phyloP scores from a whole-genome alignment of 2,329 filamentous ascomycete genomes.

The Mycosphaerella sp. region DNA sequence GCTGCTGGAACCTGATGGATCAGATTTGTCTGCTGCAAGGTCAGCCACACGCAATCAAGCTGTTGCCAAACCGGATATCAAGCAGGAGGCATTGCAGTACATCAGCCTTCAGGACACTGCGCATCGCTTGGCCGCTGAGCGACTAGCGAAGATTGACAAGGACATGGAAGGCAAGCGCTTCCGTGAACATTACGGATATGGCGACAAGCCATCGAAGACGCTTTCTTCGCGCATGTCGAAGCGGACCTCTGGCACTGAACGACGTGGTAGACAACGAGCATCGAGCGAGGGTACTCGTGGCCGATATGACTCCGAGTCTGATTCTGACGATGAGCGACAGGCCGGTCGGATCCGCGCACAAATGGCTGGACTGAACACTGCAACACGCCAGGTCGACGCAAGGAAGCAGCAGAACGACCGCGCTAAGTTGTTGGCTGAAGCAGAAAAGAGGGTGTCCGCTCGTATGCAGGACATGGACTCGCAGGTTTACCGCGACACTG shows the following conservation, averaged over 20 bases:
- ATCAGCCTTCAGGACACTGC: slow-evolving; percentile 76
- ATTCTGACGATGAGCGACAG: slow-evolving; percentile 58
- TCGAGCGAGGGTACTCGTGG: slow-evolving; percentile 54
- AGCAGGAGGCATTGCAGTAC: slow-evolving; percentile 46
- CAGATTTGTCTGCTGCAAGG: slow-evolving; percentile 23
- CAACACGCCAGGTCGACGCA: slow-evolving; percentile 61
- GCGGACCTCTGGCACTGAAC: slow-evolving; percentile 32
- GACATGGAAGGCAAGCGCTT: slow-evolving; percentile 58
- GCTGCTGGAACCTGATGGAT: slow-evolving; percentile 19
- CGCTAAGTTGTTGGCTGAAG: slow-evolving; percentile 66
- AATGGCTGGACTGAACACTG: slow-evolving; percentile 69
- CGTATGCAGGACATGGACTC: slow-evolving; percentile 76
- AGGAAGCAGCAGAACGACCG: slow-evolving; percentile 71
- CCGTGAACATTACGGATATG: slow-evolving; percentile 70
- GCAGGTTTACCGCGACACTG: slow-evolving; percentile 68
- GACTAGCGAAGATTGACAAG: slow-evolving; percentile 71
- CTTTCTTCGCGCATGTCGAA: slow-evolving; percentile 47
- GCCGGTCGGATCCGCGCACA: slow-evolving; percentile 68
- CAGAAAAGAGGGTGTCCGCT: slow-evolving; percentile 78
- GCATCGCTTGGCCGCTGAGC: slow-evolving; percentile 76
- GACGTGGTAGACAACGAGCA: slow-evolving; percentile 54
- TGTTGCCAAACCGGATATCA: slow-evolving; percentile 43
- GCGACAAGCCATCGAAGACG: slow-evolving; percentile 42
- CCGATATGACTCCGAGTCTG: slow-evolving; percentile 33
- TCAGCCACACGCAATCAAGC: slow-evolving; percentile 24